Evolutionary conservation across 2,329 filamentous ascomycete species (phyloP).

Genomic region (Amauroascus verrucosus): DNA sequence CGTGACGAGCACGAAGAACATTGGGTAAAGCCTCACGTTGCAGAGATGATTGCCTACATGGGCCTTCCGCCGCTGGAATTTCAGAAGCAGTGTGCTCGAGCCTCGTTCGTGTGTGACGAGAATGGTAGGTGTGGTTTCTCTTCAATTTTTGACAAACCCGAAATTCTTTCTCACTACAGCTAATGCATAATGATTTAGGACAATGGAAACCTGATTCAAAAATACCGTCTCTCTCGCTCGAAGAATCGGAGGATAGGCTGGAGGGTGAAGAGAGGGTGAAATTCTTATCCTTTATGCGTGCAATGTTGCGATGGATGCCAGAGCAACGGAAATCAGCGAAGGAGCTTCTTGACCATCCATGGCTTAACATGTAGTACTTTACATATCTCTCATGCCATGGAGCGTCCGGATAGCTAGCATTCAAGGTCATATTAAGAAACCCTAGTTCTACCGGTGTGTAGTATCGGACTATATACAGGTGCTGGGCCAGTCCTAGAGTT

Average conservation of each 20-base stretch:
- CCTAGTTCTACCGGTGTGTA: no score
- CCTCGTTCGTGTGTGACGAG: background rate
- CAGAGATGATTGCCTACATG: background rate
- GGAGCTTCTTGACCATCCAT: slow-evolving; percentile 25
- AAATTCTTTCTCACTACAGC: no score
- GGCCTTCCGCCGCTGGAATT: background rate
- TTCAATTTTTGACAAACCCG: no score
- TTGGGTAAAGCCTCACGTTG: background rate
- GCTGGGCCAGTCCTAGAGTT: no score
- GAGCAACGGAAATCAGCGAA: slow-evolving; percentile 24
- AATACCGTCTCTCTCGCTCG: background rate
- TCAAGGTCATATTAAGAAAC: no score
- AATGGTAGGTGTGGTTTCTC: background rate
- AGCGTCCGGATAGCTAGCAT: no score
- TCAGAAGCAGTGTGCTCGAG: background rate
- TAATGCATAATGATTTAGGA: background rate
- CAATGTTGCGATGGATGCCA: slow-evolving; percentile 26
- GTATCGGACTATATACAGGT: no score
- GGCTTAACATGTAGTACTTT: slow-evolving; percentile 5
- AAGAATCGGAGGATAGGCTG: slow-evolving; percentile 2
- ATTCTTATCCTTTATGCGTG: slow-evolving; percentile 23
- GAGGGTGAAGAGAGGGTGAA: slow-evolving; percentile 19
- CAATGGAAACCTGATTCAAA: background rate
- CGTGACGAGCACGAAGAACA: background rate
- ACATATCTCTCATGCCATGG: background rate